These are phyloP conservation scores for Coemansia reversa DNA, from an alignment of 192 early-diverging fungal genomes.

Conservation along the genomic window DNA sequence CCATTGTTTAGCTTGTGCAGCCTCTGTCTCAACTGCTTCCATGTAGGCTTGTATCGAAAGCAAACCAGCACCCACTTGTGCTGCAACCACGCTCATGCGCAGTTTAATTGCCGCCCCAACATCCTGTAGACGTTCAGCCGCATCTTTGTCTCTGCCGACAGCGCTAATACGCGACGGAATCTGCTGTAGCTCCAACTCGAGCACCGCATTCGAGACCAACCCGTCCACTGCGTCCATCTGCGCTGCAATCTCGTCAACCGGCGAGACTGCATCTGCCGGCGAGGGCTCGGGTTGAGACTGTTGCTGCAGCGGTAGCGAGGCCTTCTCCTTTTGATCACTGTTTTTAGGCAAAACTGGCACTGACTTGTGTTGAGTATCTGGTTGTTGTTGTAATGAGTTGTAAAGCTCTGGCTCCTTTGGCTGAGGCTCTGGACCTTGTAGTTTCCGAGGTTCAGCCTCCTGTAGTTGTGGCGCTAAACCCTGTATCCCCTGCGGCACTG, in stretches of 20 bases:
- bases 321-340: no score
- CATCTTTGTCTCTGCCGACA: conserved; percentile 9
- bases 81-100: conserved; percentile 46
- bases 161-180: conserved; percentile 28
- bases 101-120: conserved; percentile 42
- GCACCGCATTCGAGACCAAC: conserved; percentile 37
- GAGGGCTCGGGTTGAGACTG: neutral
- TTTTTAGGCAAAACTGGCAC: no score
- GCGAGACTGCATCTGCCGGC: neutral
- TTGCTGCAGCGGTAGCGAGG: neutral
- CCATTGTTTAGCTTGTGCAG: conserved; percentile 32
- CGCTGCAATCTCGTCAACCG: conserved; percentile 24
- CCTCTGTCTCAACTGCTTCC: conserved; percentile 24
- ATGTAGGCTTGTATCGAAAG: conserved; percentile 44
- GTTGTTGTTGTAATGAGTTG: no score
- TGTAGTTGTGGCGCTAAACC: no score
- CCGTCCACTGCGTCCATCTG: conserved; percentile 35
- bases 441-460: no score
- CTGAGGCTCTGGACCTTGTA: no score
- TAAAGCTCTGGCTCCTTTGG: no score
- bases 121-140: conserved; percentile 17
- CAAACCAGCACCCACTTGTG: conserved; percentile 41
- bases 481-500: no score
- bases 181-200: conserved; percentile 46
- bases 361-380: no score